phyloP scores from a whole-genome alignment of 75 land plant species.

The Larix kaempferi region DNA sequence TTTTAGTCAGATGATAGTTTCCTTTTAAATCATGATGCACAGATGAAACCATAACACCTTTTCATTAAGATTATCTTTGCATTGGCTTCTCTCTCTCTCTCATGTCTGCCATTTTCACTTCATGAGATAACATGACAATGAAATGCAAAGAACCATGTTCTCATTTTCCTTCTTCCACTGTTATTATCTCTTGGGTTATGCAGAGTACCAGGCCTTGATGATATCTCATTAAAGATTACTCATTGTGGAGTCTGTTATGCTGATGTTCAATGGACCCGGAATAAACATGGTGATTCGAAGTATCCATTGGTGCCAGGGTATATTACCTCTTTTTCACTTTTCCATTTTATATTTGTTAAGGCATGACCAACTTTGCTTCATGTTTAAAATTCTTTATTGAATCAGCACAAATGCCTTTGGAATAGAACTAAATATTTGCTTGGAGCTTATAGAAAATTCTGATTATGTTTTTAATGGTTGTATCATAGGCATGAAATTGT shows the following conservation, averaged over 20 bases:
- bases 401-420: not conserved
- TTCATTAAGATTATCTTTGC: not conserved
- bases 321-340: conserved; percentile 1
- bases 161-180: not conserved
- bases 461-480: not conserved
- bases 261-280: conserved; percentile 61
- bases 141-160: not conserved
- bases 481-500: conserved; percentile 83
- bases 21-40: not conserved
- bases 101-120: not conserved
- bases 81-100: not conserved
- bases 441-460: not conserved
- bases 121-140: not conserved
- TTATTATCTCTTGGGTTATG: conserved; percentile 7
- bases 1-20: not conserved
- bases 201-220: conserved; percentile 64
- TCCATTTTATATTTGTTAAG: not conserved
- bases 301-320: conserved; percentile 97
- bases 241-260: conserved; percentile 84
- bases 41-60: not conserved
- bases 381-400: not conserved
- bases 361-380: not conserved
- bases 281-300: conserved; percentile 42
- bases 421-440: conserved; percentile 1
- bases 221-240: conserved; percentile 54